These are phyloP conservation scores for Ailanthus altissimus DNA, from an alignment of 345 rosid species.

Conservation along the genomic window DNA sequence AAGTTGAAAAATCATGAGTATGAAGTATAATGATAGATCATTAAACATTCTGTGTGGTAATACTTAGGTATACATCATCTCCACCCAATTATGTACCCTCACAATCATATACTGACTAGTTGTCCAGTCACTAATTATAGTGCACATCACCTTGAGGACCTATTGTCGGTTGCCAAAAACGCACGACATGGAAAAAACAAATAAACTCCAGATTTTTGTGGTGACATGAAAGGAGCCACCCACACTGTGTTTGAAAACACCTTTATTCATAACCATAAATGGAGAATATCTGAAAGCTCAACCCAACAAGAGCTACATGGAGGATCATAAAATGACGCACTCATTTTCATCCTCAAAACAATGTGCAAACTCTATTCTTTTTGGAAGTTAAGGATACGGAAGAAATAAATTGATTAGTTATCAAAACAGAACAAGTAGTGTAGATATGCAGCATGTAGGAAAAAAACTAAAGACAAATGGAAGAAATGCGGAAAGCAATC, in stretches of 20 bases:
- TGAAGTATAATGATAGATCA: slow-evolving; percentile 2
- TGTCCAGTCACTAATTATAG: neutral
- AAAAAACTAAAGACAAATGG: neutral
- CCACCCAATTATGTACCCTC: neutral
- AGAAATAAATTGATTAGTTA: neutral
- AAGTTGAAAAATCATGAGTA: slow-evolving; percentile 10
- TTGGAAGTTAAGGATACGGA: neutral
- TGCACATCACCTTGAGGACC: too few relatives aligned
- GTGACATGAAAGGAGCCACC: neutral
- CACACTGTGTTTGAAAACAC: neutral
- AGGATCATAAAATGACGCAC: neutral
- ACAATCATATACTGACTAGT: neutral
- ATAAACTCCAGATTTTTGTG: neutral
- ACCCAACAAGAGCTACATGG: neutral
- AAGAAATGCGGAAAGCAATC: neutral
- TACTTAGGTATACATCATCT: neutral
- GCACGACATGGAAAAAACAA: neutral
- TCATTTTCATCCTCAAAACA: neutral
- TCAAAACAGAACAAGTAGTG: neutral
- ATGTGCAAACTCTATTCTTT: neutral
- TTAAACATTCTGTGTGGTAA: neutral
- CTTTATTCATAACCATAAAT: neutral
- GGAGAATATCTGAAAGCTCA: neutral
- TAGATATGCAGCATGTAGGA: slow-evolving; percentile 6
- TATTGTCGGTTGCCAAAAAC: too few relatives aligned